phyloP scores from a whole-genome alignment of 163 green algal species.

The Scenedesmus sp. region DNA sequence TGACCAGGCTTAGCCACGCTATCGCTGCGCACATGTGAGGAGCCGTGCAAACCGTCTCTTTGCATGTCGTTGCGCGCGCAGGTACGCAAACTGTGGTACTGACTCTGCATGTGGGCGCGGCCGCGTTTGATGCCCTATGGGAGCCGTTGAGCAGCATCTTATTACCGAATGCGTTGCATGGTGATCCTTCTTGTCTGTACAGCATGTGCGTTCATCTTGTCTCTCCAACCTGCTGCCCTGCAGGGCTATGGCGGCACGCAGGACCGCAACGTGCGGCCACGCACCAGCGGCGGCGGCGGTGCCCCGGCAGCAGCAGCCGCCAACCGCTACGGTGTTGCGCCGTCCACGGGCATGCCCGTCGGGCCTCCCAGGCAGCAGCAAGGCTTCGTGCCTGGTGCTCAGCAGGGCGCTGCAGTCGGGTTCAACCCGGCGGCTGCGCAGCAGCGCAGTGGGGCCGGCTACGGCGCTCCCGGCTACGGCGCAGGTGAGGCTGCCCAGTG shows the following conservation, averaged over 20 bases:
- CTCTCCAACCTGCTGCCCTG: no score
- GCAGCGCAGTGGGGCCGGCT: background rate
- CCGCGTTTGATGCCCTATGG: no score
- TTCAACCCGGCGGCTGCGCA: background rate
- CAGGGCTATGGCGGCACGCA: background rate
- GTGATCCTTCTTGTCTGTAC: no score
- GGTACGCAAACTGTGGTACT: no score
- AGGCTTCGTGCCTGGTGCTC: background rate
- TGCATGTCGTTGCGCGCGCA: no score
- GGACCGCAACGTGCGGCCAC: slow-evolving; percentile 34
- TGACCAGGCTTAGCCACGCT: no score
- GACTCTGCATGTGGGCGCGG: no score
- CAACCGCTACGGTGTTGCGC: background rate
- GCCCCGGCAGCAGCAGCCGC: background rate
- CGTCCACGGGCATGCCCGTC: background rate
- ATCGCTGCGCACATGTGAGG: no score
- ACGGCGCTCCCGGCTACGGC: background rate
- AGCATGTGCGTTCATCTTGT: no score
- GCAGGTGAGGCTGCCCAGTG: background rate
- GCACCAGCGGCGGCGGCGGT: slow-evolving; percentile 15
- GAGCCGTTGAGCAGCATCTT: no score
- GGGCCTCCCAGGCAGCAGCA: background rate
- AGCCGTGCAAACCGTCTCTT: no score
- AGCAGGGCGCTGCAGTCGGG: background rate
- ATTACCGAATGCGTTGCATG: no score